These are phyloP conservation scores for Tulasnella sp. DNA, from an alignment of 768 basidiomycete genomes.

Conservation along the genomic window DNA sequence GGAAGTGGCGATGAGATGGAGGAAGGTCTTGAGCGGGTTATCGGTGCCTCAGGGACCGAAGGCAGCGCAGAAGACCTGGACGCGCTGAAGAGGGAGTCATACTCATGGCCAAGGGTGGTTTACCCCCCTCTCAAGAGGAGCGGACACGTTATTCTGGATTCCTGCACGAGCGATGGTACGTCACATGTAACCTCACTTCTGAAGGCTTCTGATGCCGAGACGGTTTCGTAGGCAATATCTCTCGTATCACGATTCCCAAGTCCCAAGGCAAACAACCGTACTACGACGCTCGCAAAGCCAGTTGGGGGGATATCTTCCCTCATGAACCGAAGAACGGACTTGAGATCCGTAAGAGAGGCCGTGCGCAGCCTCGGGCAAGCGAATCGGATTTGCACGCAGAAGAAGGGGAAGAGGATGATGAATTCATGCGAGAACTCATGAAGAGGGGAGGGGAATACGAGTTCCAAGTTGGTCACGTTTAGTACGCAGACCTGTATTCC, in stretches of 20 bases:
- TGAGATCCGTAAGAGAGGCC: slow-evolving; percentile 38
- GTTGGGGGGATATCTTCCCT: slow-evolving; percentile 94
- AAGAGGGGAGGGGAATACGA: no score
- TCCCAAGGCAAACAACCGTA: slow-evolving; percentile 93
- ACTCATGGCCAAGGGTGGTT: slow-evolving; percentile 80
- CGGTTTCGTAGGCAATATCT: slow-evolving; percentile 58
- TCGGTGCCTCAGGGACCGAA: neutral
- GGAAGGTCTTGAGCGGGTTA: slow-evolving; percentile 9
- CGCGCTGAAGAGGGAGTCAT: slow-evolving; percentile 59
- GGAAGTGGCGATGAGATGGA: neutral
- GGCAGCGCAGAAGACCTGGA: slow-evolving; percentile 21
- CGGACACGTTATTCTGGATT: slow-evolving; percentile 85
- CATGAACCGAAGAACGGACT: slow-evolving; percentile 71
- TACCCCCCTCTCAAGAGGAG: slow-evolving; percentile 85
- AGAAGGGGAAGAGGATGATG: no score
- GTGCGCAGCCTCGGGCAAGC: no score
- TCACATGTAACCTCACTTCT: neutral
- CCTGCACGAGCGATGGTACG: slow-evolving; percentile 71
- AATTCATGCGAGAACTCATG: no score
- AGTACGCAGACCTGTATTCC: no score
- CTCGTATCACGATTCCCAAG: slow-evolving; percentile 81
- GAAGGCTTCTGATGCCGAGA: neutral
- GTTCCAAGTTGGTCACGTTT: no score
- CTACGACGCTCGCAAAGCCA: slow-evolving; percentile 87
- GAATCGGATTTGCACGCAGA: no score